Evolutionary conservation across 176 grass and related monocot species (phyloP), one percentile per base, ranked within the genome.

Genomic region (Juncus effusus): DNA sequence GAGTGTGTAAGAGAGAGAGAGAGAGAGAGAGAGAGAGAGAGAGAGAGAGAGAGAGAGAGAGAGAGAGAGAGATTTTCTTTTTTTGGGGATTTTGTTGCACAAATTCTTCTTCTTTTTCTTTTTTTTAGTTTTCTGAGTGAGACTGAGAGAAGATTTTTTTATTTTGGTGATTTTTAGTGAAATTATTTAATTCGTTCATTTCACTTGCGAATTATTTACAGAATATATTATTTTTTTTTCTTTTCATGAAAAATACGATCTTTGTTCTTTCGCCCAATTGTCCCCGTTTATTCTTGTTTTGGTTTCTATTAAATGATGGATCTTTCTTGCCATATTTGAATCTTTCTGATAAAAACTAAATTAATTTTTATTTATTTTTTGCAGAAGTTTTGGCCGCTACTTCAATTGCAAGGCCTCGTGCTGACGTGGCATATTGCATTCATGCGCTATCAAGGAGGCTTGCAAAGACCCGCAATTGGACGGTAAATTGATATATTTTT

Each of bases 401-500:
- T 13, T 89, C 85, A 49, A 86, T 97, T 13, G 56, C 61, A 50
- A 74, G 80, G 54, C 80, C 88, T 19, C 88, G 69, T 59, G 80
- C 85, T 5, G 93, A 97, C 13, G 88, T 89, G 47, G 74, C 82
- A 70, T 97, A 97, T 77, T 92, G 88, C 78, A 89, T 92, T 72
- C 88, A 97, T 42, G 93, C 88, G 14, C 72, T 97, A 60, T 79
- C 88, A 28, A 72, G 85, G 56, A 79, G 93, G 38, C 93, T 97
- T 42, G 67, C 88, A 51, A 97, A 92, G 72, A 92, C 88, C 3
- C 82, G 80, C 62, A 97, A 86, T 61, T 97, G 93, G 93, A 97
- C 87, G 36, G 93, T 97, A 92, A 59, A 64, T 28, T 28, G 19
- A 28, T 28, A 28, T 28, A 28, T 28, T 28, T 28, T 28, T 28